phyloP scores from a whole-genome alignment of 1,139 yeast species.

The Protomyces lactucae-debilis region DNA sequence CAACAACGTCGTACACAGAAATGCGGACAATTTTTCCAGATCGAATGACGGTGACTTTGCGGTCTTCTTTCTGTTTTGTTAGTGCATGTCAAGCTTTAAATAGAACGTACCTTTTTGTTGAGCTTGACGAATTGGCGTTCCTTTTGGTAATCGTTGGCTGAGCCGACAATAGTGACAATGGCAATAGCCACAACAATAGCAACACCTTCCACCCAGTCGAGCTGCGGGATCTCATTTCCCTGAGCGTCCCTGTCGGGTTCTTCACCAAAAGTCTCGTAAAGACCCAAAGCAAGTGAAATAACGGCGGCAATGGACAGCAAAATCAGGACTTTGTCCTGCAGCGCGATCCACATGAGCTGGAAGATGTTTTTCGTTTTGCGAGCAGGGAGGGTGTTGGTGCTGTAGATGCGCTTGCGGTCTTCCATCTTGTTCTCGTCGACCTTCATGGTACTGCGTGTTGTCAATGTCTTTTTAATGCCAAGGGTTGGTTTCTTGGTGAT shows the following conservation, averaged over 20 bases:
- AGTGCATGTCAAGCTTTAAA: not conserved
- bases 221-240: conserved; percentile 46
- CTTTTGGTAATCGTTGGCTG: conserved; percentile 91
- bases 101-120: conserved; percentile 44
- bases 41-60: conserved; percentile 71
- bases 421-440: conserved; percentile 14
- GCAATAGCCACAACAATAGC: conserved; percentile 89
- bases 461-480: conserved; percentile 4
- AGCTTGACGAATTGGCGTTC: conserved; percentile 87
- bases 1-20: conserved; percentile 69
- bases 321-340: conserved; percentile 86
- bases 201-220: conserved; percentile 74
- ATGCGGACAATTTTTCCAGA: conserved; percentile 64
- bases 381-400: conserved; percentile 66
- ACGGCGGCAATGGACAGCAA: conserved; percentile 80
- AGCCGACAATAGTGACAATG: conserved; percentile 89
- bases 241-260: conserved; percentile 65
- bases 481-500: conserved; percentile 27
- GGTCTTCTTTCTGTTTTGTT: conserved; percentile 70
- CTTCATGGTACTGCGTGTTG: conserved; percentile 24
- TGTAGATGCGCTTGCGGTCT: conserved; percentile 50
- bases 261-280: conserved; percentile 87
- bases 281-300: conserved; percentile 80
- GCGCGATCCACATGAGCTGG: conserved; percentile 68
- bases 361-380: conserved; percentile 63